Evolutionary conservation across 2,329 filamentous ascomycete species (phyloP).

Genomic region (Alternaria sp.): DNA sequence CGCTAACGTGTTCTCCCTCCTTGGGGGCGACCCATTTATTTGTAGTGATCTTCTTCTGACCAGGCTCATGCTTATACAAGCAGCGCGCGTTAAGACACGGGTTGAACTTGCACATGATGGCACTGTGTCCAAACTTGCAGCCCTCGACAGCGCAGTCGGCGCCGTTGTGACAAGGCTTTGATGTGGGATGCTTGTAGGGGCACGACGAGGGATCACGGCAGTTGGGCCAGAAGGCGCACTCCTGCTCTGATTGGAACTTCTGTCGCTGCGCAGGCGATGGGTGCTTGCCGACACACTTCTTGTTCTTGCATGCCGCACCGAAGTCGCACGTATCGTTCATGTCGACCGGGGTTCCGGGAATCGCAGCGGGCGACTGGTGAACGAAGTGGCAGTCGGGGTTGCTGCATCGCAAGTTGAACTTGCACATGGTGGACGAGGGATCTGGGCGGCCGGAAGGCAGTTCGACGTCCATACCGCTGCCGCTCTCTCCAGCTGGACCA

Average conservation of each 20-base stretch:
- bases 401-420: constrained; percentile 86
- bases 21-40: constrained; percentile 83
- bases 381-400: constrained; percentile 91
- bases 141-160: constrained; percentile 80
- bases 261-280: constrained; percentile 85
- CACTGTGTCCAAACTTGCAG: constrained; percentile 90
- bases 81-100: constrained; percentile 91
- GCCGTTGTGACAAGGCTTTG: constrained; percentile 89
- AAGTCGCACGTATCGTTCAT: constrained; percentile 81
- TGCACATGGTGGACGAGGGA: constrained; percentile 74
- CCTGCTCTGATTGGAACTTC: constrained; percentile 80
- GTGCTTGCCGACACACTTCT: constrained; percentile 89
- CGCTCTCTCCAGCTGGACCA: constrained; percentile 46
- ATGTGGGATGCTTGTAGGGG: constrained; percentile 85
- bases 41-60: constrained; percentile 75
- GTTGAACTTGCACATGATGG: constrained; percentile 85
- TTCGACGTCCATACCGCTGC: constrained; percentile 66
- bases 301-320: constrained; percentile 92
- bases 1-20: constrained; percentile 71
- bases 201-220: constrained; percentile 83
- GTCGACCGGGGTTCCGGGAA: constrained; percentile 78
- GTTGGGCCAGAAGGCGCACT: constrained; percentile 91
- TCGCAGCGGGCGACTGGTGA: constrained; percentile 90
- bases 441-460: constrained; percentile 61
- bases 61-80: constrained; percentile 87